Percentiles rank a stretch among this genome's conserved stretches.
Evolutionary conservation across 305 asterid genomes (phyloP).

Genomic region (Plantago lanceolata): DNA sequence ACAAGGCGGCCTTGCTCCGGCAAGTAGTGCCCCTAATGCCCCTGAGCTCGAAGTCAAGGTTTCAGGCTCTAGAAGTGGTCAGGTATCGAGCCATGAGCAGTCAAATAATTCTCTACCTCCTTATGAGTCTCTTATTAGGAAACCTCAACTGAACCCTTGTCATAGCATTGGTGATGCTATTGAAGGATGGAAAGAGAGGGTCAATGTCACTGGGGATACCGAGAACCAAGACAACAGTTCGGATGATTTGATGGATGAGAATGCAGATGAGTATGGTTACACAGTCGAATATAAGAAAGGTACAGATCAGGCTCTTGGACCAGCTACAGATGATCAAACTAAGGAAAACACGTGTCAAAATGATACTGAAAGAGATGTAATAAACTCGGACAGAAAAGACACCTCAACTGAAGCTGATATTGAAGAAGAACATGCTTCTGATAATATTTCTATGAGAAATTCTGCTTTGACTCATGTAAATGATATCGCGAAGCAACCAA

Average conservation of each 20-base stretch:
- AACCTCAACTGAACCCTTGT: constrained; percentile 68
- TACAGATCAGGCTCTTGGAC: constrained; percentile 93
- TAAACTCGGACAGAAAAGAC: constrained; percentile 33
- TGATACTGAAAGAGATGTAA: constrained; percentile 46
- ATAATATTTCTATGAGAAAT: constrained; percentile 36
- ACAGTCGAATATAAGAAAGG: constrained; percentile 80
- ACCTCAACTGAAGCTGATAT: constrained; percentile 42
- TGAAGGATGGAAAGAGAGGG: constrained; percentile 95
- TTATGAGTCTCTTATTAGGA: constrained; percentile 44
- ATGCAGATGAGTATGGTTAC: constrained; percentile 83
- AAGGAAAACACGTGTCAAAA: constrained; percentile 48
- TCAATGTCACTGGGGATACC: constrained; percentile 74
- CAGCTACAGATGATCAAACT: constrained; percentile 81
- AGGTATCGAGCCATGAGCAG: constrained; percentile 42
- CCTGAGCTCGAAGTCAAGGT: constrained; percentile 49
- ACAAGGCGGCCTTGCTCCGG: constrained; percentile 53
- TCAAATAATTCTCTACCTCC: constrained; percentile 37
- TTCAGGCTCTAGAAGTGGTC: constrained; percentile 50
- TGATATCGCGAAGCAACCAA: constrained; percentile 32
- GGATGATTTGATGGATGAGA: constrained; percentile 56
- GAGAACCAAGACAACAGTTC: constrained; percentile 39
- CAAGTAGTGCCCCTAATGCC: constrained; percentile 52
- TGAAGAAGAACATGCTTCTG: constrained; percentile 48
- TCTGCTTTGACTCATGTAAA: constrained; percentile 32
- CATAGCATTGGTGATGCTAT: constrained; percentile 94